Evolutionary conservation across 2,329 filamentous ascomycete species (phyloP).

Genomic region (Eutypella sp.): DNA sequence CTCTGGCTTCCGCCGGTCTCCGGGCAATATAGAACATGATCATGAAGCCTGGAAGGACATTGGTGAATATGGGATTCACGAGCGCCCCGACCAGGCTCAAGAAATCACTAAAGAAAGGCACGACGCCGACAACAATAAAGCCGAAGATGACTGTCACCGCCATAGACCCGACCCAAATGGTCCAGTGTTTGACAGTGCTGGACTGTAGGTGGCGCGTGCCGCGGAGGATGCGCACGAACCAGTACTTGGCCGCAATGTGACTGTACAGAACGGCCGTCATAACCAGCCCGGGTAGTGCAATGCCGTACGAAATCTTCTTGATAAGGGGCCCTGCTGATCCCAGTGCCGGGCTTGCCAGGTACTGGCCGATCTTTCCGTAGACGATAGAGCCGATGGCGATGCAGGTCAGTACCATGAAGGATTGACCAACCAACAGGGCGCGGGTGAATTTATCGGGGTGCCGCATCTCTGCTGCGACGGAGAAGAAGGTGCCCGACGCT

Average conservation of each 20-base stretch:
- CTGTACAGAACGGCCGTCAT: background rate
- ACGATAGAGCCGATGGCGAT: conserved; percentile 20
- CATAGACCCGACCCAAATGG: conserved; percentile 26
- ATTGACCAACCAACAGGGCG: conserved; percentile 21
- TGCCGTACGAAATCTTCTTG: conserved; percentile 8
- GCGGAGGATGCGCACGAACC: conserved; percentile 25
- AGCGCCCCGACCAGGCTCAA: conserved; percentile 22
- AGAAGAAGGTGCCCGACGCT: conserved; percentile 31
- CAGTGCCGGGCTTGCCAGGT: conserved; percentile 8
- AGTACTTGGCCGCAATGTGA: conserved; percentile 20
- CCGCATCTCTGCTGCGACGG: conserved; percentile 29
- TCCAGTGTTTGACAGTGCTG: conserved; percentile 24
- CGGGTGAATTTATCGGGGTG: conserved; percentile 24
- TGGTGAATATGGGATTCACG: background rate
- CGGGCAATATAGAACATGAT: conserved; percentile 11
- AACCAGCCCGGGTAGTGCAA: conserved; percentile 7
- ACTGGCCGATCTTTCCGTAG: conserved; percentile 6
- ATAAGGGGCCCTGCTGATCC: conserved; percentile 8
- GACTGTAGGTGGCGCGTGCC: conserved; percentile 24
- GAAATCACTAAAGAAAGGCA: conserved; percentile 24
- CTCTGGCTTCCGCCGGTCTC: background rate
- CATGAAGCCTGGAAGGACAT: conserved; percentile 22
- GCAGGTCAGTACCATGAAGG: conserved; percentile 27
- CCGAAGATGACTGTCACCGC: conserved; percentile 17
- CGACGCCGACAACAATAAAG: conserved; percentile 24